Conservation (phyloP, 2,329 filamentous ascomycete species). For the Biscogniauxia marginata region DNA sequence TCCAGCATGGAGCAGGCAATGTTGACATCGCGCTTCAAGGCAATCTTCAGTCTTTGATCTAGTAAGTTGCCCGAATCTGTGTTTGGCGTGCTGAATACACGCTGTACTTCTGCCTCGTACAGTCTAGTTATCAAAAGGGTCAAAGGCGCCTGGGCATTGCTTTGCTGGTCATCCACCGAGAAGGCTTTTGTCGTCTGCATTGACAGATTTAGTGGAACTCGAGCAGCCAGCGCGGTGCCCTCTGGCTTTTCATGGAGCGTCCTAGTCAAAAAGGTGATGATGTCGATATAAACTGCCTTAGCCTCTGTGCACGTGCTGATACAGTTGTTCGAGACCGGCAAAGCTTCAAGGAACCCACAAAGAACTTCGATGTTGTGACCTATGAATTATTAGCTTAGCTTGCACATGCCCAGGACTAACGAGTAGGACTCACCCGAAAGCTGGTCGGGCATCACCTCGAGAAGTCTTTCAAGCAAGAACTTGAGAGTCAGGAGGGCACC, state of each 20-base stretch:
- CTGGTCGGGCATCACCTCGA: conserved; percentile 44
- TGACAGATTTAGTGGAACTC: not conserved
- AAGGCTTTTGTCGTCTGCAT: not conserved
- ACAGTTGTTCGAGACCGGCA: conserved; percentile 15
- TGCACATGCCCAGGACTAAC: not conserved
- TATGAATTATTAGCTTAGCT: conserved; percentile 13
- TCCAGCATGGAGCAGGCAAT: conserved; percentile 43
- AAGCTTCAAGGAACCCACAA: conserved; percentile 19
- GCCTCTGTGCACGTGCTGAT: conserved; percentile 27
- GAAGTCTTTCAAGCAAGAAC: conserved; percentile 54
- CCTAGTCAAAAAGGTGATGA: conserved; percentile 27
- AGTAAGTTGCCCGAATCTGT: conserved; percentile 21
- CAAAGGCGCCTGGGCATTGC: conserved; percentile 5
- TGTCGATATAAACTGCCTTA: conserved; percentile 34
- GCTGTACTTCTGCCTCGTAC: conserved; percentile 33
- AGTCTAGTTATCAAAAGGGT: conserved; percentile 25
- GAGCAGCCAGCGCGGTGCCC: not conserved
- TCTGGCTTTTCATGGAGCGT: not conserved
- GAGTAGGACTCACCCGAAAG: conserved; percentile 40
- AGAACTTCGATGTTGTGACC: conserved; percentile 19
- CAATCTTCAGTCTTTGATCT: conserved; percentile 33
- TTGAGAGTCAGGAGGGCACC: conserved; percentile 57
- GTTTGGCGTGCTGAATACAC: conserved; percentile 21
- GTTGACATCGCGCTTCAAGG: conserved; percentile 40
- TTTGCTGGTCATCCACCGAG: conserved; percentile 1